Percentiles rank a stretch among this genome's conserved stretches.
phyloP scores from a whole-genome alignment of 2,329 filamentous ascomycete species.

The Diplodia scrobiculata region DNA sequence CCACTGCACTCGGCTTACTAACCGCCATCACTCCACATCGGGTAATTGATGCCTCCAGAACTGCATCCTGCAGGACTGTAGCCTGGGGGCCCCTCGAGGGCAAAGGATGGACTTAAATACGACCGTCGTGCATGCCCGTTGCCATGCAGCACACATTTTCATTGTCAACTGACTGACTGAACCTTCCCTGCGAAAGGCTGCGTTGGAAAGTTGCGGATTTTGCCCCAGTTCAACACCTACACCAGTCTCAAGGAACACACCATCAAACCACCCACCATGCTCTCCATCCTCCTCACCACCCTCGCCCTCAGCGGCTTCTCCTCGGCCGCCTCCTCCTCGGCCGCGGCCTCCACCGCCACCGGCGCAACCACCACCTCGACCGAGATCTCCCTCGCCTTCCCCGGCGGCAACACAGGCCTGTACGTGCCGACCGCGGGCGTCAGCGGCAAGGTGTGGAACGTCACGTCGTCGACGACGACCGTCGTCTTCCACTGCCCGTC shows the following conservation, averaged over 20 bases:
- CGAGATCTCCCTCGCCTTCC: neutral
- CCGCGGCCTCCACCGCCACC: neutral
- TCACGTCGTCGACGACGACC: neutral
- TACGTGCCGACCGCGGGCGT: neutral
- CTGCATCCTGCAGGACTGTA: neutral
- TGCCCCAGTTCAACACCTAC: too few species aligned
- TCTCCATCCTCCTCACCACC: neutral
- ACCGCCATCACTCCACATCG: neutral
- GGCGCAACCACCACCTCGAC: neutral
- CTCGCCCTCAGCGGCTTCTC: neutral
- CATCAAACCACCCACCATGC: too few species aligned
- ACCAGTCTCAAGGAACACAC: neutral
- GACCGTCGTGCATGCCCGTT: neutral
- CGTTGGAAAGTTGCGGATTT: neutral
- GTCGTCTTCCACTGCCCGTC: slow-evolving; percentile 2
- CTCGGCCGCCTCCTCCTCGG: neutral
- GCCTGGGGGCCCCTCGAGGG: neutral
- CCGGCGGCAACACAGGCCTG: neutral
- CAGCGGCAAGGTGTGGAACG: neutral
- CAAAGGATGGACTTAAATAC: neutral
- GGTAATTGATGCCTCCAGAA: neutral
- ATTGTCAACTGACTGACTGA: neutral
- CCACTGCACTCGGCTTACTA: neutral
- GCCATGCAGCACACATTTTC: too few species aligned
- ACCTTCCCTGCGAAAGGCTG: too few species aligned